phyloP scores from a whole-genome alignment of 2,329 filamentous ascomycete species.

The Colletotrichum tofieldiae region DNA sequence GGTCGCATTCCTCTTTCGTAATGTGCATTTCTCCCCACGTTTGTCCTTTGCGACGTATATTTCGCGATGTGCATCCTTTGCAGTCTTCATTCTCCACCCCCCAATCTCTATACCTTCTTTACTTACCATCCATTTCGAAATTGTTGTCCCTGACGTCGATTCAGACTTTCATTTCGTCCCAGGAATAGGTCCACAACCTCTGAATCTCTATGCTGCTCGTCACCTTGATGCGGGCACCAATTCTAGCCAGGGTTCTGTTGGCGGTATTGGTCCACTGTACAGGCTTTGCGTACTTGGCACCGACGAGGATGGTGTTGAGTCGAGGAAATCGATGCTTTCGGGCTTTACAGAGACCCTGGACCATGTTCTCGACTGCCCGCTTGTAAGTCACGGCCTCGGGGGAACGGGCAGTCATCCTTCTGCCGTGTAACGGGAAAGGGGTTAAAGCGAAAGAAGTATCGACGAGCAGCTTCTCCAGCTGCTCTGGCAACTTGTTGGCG shows the following conservation, averaged over 20 bases:
- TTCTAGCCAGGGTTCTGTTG: conserved; percentile 4
- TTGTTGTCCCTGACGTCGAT: background rate
- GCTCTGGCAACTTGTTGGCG: background rate
- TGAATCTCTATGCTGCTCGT: background rate
- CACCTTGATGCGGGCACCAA: conserved; percentile 9
- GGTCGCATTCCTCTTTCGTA: background rate
- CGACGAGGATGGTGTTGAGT: conserved; percentile 17
- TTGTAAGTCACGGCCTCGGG: conserved; percentile 15
- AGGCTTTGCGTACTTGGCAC: conserved; percentile 22
- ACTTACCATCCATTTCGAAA: background rate
- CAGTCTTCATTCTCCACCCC: background rate
- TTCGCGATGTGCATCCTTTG: background rate
- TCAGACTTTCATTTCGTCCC: conserved; percentile 17
- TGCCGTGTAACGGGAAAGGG: background rate
- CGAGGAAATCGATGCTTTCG: background rate
- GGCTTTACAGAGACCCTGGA: conserved; percentile 2
- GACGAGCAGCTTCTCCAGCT: conserved; percentile 26
- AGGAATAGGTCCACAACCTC: conserved; percentile 6
- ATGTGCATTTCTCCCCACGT: background rate
- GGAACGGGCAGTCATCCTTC: background rate
- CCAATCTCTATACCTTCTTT: background rate
- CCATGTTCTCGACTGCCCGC: conserved; percentile 17
- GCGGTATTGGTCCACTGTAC: conserved; percentile 14
- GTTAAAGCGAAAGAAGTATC: conserved; percentile 10
- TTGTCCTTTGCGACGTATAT: background rate